phyloP scores from a whole-genome alignment of 2,329 filamentous ascomycete genomes.

The Hymenoscyphus fraxineus region DNA sequence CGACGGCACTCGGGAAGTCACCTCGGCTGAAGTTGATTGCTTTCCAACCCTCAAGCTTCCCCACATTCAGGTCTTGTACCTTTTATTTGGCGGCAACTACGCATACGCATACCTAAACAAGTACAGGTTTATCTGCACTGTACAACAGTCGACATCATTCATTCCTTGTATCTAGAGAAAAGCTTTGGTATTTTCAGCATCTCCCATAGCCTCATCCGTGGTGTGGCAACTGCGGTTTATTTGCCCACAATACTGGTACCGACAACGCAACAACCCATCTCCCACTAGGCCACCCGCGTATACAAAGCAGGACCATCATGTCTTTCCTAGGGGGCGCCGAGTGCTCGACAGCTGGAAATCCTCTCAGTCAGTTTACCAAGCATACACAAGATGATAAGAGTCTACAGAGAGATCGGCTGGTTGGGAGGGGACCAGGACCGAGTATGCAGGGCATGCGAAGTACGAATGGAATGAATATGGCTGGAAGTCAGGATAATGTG shows the following conservation, averaged over 20 bases:
- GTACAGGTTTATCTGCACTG: background rate
- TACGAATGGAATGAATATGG: slow-evolving; percentile 44
- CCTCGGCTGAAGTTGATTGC: slow-evolving; percentile 11
- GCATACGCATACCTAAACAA: background rate
- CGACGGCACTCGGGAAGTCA: slow-evolving; percentile 4
- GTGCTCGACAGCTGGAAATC: slow-evolving; percentile 94
- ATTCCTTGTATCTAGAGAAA: slow-evolving; percentile 1
- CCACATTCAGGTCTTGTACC: slow-evolving; percentile 1
- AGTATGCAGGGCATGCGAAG: slow-evolving; percentile 76
- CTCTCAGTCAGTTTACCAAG: slow-evolving; percentile 95
- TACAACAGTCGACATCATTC: background rate
- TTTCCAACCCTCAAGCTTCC: slow-evolving; percentile 10
- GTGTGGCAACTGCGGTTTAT: background rate
- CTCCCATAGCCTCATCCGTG: background rate
- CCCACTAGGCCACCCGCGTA: background rate
- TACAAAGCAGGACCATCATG: slow-evolving; percentile 50
- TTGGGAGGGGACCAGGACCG: slow-evolving; percentile 67
- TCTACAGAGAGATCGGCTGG: slow-evolving; percentile 83
- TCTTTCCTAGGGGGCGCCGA: slow-evolving; percentile 94
- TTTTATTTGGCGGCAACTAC: background rate
- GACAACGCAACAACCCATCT: background rate
- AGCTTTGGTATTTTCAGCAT: background rate
- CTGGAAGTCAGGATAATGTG: slow-evolving; percentile 66
- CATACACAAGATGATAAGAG: slow-evolving; percentile 96
- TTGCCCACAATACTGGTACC: background rate